Percentiles rank a stretch among this genome's conserved stretches.
phyloP scores from a whole-genome alignment of 306 rosid species.

The Chamaecrista fasciculata region DNA sequence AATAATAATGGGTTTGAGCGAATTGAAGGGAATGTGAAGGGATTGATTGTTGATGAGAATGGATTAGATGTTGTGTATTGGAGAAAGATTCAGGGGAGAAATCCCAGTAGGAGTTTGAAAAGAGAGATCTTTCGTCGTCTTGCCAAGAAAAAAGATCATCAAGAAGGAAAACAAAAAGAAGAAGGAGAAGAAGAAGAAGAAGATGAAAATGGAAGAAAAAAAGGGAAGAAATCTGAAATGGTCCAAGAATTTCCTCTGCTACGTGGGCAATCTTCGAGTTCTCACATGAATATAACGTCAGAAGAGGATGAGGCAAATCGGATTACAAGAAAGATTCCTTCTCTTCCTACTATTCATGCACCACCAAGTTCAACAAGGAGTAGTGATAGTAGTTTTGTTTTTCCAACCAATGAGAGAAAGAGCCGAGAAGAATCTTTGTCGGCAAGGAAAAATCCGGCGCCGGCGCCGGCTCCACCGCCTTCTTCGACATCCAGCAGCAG shows the following conservation, averaged over 20 bases:
- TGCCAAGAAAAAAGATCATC: neutral
- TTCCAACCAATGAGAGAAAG: no score
- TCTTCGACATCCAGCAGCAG: conserved; percentile 7
- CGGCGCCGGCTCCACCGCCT: conserved; percentile 46
- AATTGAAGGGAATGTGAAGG: conserved; percentile 55
- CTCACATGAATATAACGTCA: conserved; percentile 48
- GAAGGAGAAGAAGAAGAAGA: neutral
- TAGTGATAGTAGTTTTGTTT: no score
- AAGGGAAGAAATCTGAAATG: conserved; percentile 23
- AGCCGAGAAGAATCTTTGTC: no score
- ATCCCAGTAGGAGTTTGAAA: conserved; percentile 24
- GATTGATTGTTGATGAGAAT: conserved; percentile 78
- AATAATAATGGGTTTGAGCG: conserved; percentile 31
- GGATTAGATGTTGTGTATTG: conserved; percentile 93
- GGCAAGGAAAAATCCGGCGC: conserved; percentile 9
- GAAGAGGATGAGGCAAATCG: conserved; percentile 30
- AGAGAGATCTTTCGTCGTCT: conserved; percentile 35
- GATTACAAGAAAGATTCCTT: conserved; percentile 28
- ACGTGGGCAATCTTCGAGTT: conserved; percentile 74
- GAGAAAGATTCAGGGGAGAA: conserved; percentile 64
- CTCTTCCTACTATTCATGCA: conserved; percentile 11
- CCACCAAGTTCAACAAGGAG: conserved; percentile 34
- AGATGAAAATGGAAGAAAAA: conserved; percentile 19
- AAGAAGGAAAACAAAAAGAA: neutral
- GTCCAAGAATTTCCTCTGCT: conserved; percentile 74